These are phyloP conservation scores for Penicillium psychrofluorescens DNA, from an alignment of 495 filamentous ascomycete genomes.

Conservation along the genomic window DNA sequence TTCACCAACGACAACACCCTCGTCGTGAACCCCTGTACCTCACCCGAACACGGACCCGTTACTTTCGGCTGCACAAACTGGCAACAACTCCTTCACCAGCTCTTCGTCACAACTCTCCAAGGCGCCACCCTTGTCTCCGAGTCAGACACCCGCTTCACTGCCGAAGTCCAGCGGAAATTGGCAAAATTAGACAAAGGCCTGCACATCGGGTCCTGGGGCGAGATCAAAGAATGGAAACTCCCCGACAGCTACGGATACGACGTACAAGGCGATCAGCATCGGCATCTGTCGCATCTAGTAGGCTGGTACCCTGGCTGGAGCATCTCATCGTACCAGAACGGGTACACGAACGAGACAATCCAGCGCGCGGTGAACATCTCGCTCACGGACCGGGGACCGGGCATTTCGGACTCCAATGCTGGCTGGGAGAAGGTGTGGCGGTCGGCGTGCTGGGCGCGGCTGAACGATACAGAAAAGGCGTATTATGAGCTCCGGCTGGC, in stretches of 20 bases:
- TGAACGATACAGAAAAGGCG: constrained; percentile 39
- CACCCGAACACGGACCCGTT: constrained; percentile 43
- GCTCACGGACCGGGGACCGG: constrained; percentile 30
- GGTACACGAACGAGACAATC: not conserved
- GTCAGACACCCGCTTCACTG: constrained; percentile 17
- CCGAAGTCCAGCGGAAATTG: constrained; percentile 18
- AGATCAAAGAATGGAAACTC: constrained; percentile 26
- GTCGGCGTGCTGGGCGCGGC: constrained; percentile 41
- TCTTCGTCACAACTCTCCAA: constrained; percentile 32
- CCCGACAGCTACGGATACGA: no score
- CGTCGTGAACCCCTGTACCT: constrained; percentile 45
- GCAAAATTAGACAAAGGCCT: constrained; percentile 35
- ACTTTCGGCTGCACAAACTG: constrained; percentile 46
- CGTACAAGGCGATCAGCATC: no score
- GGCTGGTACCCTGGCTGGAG: no score
- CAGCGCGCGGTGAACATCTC: constrained; percentile 30
- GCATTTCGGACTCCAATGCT: constrained; percentile 37
- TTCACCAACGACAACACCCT: constrained; percentile 43
- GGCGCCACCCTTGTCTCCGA: constrained; percentile 3
- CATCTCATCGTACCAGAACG: constrained; percentile 13
- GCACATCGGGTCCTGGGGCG: constrained; percentile 39
- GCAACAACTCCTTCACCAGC: constrained; percentile 40
- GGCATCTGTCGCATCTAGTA: no score
- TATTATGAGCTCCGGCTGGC: constrained; percentile 35
- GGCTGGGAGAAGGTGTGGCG: constrained; percentile 54